Conservation (phyloP, 1,284 basidiomycete genomes). For the Sporisorium iseilematis-ciliati region DNA sequence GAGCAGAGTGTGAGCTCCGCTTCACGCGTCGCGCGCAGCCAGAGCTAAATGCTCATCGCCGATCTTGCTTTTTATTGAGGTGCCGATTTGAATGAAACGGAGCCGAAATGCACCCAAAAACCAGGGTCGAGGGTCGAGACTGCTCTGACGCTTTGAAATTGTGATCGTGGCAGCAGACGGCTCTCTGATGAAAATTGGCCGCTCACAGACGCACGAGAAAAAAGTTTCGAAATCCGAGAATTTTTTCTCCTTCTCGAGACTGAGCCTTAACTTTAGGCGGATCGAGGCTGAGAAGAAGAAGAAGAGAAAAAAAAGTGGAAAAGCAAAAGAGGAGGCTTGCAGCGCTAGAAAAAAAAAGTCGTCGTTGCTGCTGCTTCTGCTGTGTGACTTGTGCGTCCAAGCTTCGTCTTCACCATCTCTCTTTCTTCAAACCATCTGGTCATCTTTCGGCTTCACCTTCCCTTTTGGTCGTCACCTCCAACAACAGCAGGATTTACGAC, state of each 20-base stretch:
- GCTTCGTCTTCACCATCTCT: background rate
- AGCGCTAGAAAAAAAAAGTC: constrained; percentile 3
- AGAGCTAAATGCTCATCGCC: constrained; percentile 18
- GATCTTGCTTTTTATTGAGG: background rate
- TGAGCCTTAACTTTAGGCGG: constrained; percentile 23
- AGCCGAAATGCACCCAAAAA: constrained; percentile 10
- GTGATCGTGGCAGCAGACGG: constrained; percentile 40
- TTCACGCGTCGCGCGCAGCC: constrained; percentile 48
- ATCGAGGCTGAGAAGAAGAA: constrained; percentile 3
- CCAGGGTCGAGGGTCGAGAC: constrained; percentile 12
- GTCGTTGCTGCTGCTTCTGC: background rate
- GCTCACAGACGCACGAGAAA: constrained; percentile 40
- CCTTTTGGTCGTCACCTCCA: constrained; percentile 1
- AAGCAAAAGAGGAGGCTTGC: constrained; percentile 3
- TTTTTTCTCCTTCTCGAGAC: constrained; percentile 23
- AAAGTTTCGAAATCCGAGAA: constrained; percentile 48
- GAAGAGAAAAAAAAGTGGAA: constrained; percentile 27
- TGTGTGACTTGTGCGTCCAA: background rate
- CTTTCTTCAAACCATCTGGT: constrained; percentile 4
- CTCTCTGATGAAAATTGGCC: background rate
- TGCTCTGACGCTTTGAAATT: constrained; percentile 1
- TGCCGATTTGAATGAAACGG: constrained; percentile 2
- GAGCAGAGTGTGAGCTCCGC: constrained; percentile 7
- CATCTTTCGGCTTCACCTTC: constrained; percentile 6
- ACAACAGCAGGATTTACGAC: constrained; percentile 6